Evolutionary conservation across 2,329 filamentous ascomycete genomes (phyloP).

Genomic region (Sphaceloma murrayae): DNA sequence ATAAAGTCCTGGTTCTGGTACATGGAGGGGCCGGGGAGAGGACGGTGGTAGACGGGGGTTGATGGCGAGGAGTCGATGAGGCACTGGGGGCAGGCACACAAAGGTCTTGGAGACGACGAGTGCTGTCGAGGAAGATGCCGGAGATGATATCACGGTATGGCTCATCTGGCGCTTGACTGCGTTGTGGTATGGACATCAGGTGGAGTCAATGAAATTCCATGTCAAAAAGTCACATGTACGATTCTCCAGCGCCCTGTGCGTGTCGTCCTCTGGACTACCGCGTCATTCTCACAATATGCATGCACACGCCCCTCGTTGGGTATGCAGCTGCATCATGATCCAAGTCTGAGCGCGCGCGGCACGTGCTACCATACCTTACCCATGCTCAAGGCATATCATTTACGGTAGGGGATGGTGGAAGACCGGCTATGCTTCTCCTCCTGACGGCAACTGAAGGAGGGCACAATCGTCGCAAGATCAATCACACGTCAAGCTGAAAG

Average conservation of each 20-base stretch:
- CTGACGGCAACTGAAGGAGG: not conserved
- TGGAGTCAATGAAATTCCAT: constrained; percentile 8
- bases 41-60: too few relatives aligned
- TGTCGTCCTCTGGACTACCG: too few relatives aligned
- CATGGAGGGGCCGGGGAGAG: constrained; percentile 18
- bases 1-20: constrained; percentile 38
- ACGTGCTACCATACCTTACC: constrained; percentile 13
- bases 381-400: not conserved
- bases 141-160: not conserved
- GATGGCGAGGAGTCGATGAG: constrained; percentile 14
- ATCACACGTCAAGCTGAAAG: constrained; percentile 11
- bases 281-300: too few relatives aligned
- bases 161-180: not conserved
- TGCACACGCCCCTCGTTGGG: too few relatives aligned
- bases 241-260: too few relatives aligned
- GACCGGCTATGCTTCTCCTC: not conserved
- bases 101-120: not conserved
- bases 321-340: not conserved
- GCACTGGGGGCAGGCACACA: not conserved
- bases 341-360: too few relatives aligned
- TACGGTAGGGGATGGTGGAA: constrained; percentile 4
- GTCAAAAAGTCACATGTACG: too few relatives aligned
- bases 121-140: too few relatives aligned
- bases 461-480: constrained; percentile 9
- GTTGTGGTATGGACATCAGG: constrained; percentile 6